Base-by-base conservation (phyloP, 2,329 filamentous ascomycete genomes). In the Cercospora sp. region DNA sequence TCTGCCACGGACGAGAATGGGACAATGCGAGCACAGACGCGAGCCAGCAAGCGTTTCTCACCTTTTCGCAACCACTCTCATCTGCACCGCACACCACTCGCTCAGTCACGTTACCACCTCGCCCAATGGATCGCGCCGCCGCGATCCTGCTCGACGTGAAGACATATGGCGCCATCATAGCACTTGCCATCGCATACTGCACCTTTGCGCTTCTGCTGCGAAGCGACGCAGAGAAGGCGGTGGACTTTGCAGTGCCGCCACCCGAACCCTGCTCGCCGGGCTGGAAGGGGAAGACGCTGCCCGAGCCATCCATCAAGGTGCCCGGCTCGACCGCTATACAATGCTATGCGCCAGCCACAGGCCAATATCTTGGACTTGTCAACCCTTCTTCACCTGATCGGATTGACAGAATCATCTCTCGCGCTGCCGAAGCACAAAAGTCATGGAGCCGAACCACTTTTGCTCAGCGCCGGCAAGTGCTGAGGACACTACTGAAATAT, bases 321-420 rank as follows among this genome's bases (percentile, higher is more conserved):
- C 78, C 87, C 1, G 89, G 88, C 16, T 88, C 88, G 45, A 85
- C 86, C 1, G 86, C 89, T 7, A 89, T 96, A 69, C 91, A 92
- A 81, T 96, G 92, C 81, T 95, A 95, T 79, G 91, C 91, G 53
- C 95, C 95, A 1, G 94, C 94, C 1, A 97, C 93, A 26, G 95
- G 95, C 70, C 87, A 91, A 76, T 87, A 92, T 68, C 88, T 99
- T 28, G 93, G 92, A 64, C 85, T 88, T 72, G 85, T 94, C 79
- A 92, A 91, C 79, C 92, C 94, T 18, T 88, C 89, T 8, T 93
- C 92, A 0, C 82, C 88, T 1, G 88, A 89, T 66, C 90, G 88
- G 69, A 92, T 99, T 77, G 92, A 99, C 79, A 85, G 88, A 68
- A 89, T 90, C 30, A 87, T 99, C 72, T 86, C 88, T 37, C 88